These are phyloP conservation scores for Venturia carpophila DNA, from an alignment of 2,329 filamentous ascomycete genomes.

Conservation along the genomic window DNA sequence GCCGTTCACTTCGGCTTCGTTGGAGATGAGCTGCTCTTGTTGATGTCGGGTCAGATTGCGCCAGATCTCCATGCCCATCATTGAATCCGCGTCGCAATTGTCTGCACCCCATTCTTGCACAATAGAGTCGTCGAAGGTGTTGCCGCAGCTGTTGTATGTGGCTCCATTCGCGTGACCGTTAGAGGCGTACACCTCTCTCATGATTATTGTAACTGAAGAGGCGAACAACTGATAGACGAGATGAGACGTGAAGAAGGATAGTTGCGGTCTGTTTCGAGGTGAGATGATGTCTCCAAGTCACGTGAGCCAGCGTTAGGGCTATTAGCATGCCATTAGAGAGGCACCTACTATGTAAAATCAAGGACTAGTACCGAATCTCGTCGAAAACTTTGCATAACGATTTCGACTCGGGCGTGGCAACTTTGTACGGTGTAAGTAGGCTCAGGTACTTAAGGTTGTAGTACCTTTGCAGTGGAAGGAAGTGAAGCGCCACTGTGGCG, in stretches of 20 bases:
- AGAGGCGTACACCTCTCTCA: background rate
- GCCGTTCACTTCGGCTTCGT: slow-evolving; percentile 52
- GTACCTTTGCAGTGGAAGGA: too few relatives aligned
- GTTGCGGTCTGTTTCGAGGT: background rate
- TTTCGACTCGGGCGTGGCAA: too few relatives aligned
- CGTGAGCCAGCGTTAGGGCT: background rate
- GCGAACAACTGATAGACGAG: background rate
- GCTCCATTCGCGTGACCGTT: background rate
- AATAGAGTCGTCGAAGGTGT: slow-evolving; percentile 20
- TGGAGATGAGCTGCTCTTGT: slow-evolving; percentile 45
- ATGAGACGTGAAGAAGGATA: background rate
- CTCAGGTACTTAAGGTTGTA: too few relatives aligned
- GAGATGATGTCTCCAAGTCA: background rate
- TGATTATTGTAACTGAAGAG: background rate
- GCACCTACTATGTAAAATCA: too few relatives aligned
- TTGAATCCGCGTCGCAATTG: slow-evolving; percentile 2
- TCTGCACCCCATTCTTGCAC: slow-evolving; percentile 25
- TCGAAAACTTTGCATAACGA: too few relatives aligned
- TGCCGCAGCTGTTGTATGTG: slow-evolving; percentile 13
- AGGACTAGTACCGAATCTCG: too few relatives aligned
- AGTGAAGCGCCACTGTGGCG: too few relatives aligned
- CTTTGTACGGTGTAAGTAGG: too few relatives aligned
- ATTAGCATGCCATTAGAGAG: too few relatives aligned
- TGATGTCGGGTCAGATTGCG: slow-evolving; percentile 26
- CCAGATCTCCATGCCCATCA: slow-evolving; percentile 17